Evolutionary conservation across 805 yeast species (phyloP).

Genomic region (Ogataea salicorniae): DNA sequence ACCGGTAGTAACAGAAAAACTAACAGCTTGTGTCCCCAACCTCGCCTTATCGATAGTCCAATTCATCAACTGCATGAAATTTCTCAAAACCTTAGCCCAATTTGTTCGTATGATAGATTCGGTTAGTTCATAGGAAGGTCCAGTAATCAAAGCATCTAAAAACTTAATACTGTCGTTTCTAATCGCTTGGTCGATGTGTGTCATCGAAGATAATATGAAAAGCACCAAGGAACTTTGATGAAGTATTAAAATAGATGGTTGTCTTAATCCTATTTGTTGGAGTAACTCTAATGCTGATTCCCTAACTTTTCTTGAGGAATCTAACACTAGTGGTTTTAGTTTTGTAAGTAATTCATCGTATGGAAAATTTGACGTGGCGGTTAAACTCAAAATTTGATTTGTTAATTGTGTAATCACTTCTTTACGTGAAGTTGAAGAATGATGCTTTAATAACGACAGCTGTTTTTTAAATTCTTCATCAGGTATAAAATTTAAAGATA

Average conservation of each 20-base stretch:
- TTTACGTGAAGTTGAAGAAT: slow-evolving; percentile 61
- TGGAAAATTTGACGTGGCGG: slow-evolving; percentile 28
- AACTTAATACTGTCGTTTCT: slow-evolving; percentile 72
- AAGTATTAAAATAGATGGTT: slow-evolving; percentile 51
- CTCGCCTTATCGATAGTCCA: slow-evolving; percentile 51
- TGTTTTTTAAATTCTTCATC: slow-evolving; percentile 53
- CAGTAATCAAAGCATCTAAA: slow-evolving; percentile 51
- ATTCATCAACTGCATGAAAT: slow-evolving; percentile 64
- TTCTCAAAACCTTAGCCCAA: slow-evolving; percentile 65
- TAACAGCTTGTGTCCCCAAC: slow-evolving; percentile 14
- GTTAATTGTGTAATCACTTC: slow-evolving; percentile 55
- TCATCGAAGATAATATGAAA: slow-evolving; percentile 86
- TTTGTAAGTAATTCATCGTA: slow-evolving; percentile 53
- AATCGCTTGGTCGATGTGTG: slow-evolving; percentile 76
- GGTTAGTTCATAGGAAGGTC: slow-evolving; percentile 34
- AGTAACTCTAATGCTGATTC: slow-evolving; percentile 46
- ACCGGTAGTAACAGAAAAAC: slow-evolving; percentile 23
- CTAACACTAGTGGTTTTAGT: slow-evolving; percentile 61
- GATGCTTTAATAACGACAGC: slow-evolving; percentile 69
- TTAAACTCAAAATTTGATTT: slow-evolving; percentile 9
- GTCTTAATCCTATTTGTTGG: slow-evolving; percentile 41
- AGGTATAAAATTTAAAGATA: slow-evolving; percentile 17
- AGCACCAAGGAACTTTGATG: slow-evolving; percentile 61
- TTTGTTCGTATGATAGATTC: slow-evolving; percentile 53
- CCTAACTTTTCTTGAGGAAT: slow-evolving; percentile 63